Evolutionary conservation across 768 basidiomycete genomes (phyloP).

Genomic region (Lactarius hengduanensis): DNA sequence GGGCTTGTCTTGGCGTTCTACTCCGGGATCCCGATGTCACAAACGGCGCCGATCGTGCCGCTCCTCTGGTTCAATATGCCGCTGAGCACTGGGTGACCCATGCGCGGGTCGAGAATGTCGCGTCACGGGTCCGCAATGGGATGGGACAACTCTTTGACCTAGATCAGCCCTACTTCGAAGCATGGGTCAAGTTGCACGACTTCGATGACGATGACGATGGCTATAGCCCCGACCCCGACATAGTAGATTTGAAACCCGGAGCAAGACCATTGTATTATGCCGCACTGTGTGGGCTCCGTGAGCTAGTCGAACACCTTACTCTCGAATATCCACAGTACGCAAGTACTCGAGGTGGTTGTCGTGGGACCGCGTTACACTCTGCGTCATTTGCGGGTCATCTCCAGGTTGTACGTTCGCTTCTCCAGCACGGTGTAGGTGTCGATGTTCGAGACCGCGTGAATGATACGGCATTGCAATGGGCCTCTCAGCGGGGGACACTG

Average conservation of each 20-base stretch:
- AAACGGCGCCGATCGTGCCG: accelerated
- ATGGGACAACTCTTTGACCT: background rate
- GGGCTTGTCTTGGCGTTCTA: background rate
- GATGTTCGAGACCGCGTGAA: background rate
- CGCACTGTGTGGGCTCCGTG: background rate
- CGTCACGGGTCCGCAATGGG: background rate
- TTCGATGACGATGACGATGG: background rate
- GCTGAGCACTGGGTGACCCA: background rate
- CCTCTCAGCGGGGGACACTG: background rate
- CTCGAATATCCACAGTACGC: background rate
- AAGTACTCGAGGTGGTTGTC: background rate
- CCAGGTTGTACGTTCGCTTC: background rate
- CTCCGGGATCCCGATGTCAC: background rate
- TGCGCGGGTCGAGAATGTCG: background rate
- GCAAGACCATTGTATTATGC: background rate
- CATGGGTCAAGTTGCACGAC: background rate
- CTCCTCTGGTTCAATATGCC: background rate
- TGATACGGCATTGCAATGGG: background rate
- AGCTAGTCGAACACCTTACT: background rate
- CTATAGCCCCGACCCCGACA: no score
- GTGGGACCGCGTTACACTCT: background rate
- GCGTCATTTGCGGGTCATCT: background rate
- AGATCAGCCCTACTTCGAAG: background rate
- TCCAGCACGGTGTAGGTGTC: background rate
- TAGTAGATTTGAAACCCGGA: accelerated